Evolutionary conservation across 2,329 filamentous ascomycete species (phyloP), one percentile per base, ranked within the genome.

Genomic region (Thelonectria blattea): DNA sequence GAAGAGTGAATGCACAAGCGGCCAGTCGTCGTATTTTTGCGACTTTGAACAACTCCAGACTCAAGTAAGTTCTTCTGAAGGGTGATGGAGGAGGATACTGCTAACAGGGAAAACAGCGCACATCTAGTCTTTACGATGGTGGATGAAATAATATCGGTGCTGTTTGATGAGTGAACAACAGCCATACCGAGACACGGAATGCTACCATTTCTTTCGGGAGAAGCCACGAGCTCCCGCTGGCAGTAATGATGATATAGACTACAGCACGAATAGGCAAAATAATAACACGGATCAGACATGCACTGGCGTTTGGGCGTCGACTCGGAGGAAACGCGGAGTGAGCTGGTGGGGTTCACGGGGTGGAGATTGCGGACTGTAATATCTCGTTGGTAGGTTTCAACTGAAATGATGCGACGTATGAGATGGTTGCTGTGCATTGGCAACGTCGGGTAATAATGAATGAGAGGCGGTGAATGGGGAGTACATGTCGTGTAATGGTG

Each of bases 11-110:
- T 79, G 95, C 96, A 15, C 91, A 96, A 74, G 90, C 90, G 57
- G 95, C 95, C 20, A 93, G 93, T 64, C 85, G 94, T 68, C 90
- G 93, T 70, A 86, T 98, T 49, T 92, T 96, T 79, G 93, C 93
- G 10, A 93, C 91, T 47, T 81, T 98, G 68, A 99, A 99, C 76
- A 99, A 98, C 77, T 84, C 88, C 60, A 84, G 92, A 65, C 80
- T 99, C 67, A 97, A 98, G 91, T 93, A 79, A 81, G 89, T 86
- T 46, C 11, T 41, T 10, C 17, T 42, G 30, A 11, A 46, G 15
- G 12, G 49, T n/a, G 10, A 18, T 20, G 53, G 46, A 47, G 71
- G 54, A 71, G 48, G 24, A 39, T 39, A 22, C 17, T 45, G 60
- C 72, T 66, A 60, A 70, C 59, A n/a, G 14, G 24, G 27, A 18